These are phyloP conservation scores for Sphagnum magellanicum DNA, from an alignment of 228 moss, liverwort and hornwort genomes.

Conservation along the genomic window DNA sequence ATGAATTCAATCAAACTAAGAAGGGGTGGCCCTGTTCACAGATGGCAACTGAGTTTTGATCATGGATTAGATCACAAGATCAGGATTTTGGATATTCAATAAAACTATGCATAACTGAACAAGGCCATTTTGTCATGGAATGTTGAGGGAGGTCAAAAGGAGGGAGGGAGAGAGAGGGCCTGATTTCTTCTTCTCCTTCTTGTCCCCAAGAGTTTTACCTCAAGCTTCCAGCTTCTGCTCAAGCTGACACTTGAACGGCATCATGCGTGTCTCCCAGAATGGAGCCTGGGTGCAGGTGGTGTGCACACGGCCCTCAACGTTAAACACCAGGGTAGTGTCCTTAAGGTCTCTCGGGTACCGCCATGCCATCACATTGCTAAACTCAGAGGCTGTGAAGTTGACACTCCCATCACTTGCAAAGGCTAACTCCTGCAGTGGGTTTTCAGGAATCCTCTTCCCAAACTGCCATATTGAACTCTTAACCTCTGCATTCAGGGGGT, in stretches of 20 bases:
- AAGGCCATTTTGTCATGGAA: too few species aligned
- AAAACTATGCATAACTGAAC: too few species aligned
- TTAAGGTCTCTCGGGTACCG: constrained; percentile 34
- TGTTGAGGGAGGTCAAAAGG: too few species aligned
- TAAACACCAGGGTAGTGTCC: constrained; percentile 17
- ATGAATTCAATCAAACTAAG: too few species aligned
- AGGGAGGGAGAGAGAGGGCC: not conserved
- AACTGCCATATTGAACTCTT: constrained; percentile 51
- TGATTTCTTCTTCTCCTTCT: constrained; percentile 48
- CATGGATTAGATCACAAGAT: too few species aligned
- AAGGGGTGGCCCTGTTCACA: too few species aligned
- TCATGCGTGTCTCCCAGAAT: constrained; percentile 49
- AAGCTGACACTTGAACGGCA: constrained; percentile 35
- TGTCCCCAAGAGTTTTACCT: constrained; percentile 17
- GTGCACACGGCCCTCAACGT: constrained; percentile 29
- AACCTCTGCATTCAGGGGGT: constrained; percentile 30
- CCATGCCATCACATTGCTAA: constrained; percentile 33
- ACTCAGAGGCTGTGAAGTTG: constrained; percentile 41
- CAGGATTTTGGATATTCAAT: too few species aligned
- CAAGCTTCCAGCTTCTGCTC: constrained; percentile 49
- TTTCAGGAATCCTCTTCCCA: constrained; percentile 38
- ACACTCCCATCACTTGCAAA: constrained; percentile 53
- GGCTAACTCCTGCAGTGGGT: constrained; percentile 36
- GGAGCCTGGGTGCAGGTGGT: constrained; percentile 36
- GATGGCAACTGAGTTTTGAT: too few species aligned